Percentiles rank a stretch among this genome's conserved stretches.
These are phyloP conservation scores for Gyrodon lividus DNA, from an alignment of 768 basidiomycete genomes.

Conservation along the genomic window DNA sequence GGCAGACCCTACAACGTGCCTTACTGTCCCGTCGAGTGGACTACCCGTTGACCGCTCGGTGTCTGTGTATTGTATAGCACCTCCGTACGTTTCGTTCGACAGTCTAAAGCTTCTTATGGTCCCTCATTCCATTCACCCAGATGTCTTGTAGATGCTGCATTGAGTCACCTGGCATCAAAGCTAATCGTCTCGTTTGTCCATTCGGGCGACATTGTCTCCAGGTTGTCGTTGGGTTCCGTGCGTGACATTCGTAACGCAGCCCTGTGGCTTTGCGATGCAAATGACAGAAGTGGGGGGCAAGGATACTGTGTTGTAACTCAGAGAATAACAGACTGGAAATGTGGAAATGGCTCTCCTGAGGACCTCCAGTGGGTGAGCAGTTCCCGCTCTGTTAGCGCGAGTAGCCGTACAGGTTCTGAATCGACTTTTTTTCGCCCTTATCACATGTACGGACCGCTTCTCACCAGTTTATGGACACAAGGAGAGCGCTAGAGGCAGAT, in stretches of 20 bases:
- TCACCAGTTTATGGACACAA: conserved; percentile 68
- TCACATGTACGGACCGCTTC: background rate
- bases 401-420: background rate
- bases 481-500: conserved; percentile 83
- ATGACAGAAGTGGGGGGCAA: conserved; percentile 39
- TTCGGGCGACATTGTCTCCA: conserved; percentile 78
- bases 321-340: conserved; percentile 59
- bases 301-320: conserved; percentile 42
- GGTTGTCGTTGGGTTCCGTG: conserved; percentile 75
- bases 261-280: conserved; percentile 77
- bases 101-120: background rate
- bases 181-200: conserved; percentile 79
- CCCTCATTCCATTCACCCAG: conserved; percentile 32
- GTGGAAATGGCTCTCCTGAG: conserved; percentile 53
- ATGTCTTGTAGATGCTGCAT: conserved; percentile 57
- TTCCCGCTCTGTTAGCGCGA: background rate
- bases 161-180: conserved; percentile 57
- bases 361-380: conserved; percentile 52
- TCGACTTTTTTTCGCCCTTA: background rate
- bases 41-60: conserved; percentile 66
- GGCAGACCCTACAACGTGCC: conserved; percentile 78
- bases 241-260: conserved; percentile 74
- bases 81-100: conserved; percentile 53
- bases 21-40: conserved; percentile 65
- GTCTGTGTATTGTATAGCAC: conserved; percentile 76